phyloP scores from a whole-genome alignment of 768 basidiomycete genomes.

The Saitozyma sp. region DNA sequence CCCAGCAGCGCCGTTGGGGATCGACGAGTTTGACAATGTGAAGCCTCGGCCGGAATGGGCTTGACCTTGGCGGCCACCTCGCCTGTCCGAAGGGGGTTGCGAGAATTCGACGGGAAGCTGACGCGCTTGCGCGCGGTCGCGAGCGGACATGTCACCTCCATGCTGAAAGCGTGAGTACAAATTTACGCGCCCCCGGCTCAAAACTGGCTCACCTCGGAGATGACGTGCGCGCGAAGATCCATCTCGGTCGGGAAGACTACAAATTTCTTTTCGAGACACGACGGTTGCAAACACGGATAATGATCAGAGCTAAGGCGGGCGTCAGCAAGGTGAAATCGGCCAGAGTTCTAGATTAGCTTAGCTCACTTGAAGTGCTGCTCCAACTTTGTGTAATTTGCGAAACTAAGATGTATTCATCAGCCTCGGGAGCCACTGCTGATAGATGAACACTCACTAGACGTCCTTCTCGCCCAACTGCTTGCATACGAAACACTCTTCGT shows the following conservation, averaged over 20 bases:
- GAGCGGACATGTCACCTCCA: conserved; percentile 44
- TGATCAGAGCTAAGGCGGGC: conserved; percentile 63
- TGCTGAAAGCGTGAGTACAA: conserved; percentile 35
- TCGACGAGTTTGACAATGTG: conserved; percentile 20
- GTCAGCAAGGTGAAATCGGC: conserved; percentile 38
- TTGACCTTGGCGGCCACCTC: conserved; percentile 19
- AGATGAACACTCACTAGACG: conserved; percentile 74
- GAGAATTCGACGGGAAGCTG: conserved; percentile 44
- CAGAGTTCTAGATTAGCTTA: not conserved
- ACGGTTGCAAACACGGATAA: conserved; percentile 69
- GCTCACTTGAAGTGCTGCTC: conserved; percentile 53
- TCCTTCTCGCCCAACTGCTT: conserved; percentile 75
- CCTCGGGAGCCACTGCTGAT: not conserved
- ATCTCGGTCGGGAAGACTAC: conserved; percentile 85
- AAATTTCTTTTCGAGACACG: conserved; percentile 84
- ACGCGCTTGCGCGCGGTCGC: conserved; percentile 49
- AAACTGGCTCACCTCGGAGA: conserved; percentile 60
- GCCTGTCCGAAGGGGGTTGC: conserved; percentile 12
- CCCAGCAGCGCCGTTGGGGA: conserved; percentile 10
- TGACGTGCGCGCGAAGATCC: conserved; percentile 88
- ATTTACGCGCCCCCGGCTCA: not conserved
- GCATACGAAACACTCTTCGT: conserved; percentile 97
- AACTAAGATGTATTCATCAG: conserved; percentile 57
- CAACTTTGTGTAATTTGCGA: conserved; percentile 73
- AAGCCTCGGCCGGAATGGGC: conserved; percentile 28